phyloP scores from a whole-genome alignment of 2,329 filamentous ascomycete species.

The Hirsutella minnesotensis region DNA sequence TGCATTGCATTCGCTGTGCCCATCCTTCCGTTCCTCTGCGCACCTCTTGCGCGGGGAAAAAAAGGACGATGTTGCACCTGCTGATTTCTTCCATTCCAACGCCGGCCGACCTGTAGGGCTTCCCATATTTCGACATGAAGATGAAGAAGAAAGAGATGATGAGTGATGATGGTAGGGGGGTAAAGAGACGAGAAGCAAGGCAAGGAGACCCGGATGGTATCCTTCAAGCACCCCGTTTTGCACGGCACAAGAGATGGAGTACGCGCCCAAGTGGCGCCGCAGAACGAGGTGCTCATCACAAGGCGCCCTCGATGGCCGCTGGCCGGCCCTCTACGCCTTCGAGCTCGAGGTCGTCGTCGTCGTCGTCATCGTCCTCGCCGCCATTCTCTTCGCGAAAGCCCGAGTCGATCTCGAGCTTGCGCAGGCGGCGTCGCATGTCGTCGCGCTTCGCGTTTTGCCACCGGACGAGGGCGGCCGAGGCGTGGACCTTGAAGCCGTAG shows the following conservation, averaged over 20 bases:
- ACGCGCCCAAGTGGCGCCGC: too few species aligned
- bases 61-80: too few species aligned
- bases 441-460: constrained; percentile 82
- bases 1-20: too few species aligned
- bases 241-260: too few species aligned
- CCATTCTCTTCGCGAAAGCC: constrained; percentile 64
- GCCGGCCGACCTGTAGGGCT: not conserved
- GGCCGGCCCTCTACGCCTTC: constrained; percentile 22
- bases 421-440: constrained; percentile 68
- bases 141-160: not conserved
- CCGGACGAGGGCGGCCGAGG: constrained; percentile 71
- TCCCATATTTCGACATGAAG: not conserved
- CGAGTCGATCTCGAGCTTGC: constrained; percentile 60
- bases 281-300: too few species aligned
- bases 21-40: too few species aligned
- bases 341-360: constrained; percentile 38
- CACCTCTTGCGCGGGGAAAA: too few species aligned
- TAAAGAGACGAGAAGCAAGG: not conserved
- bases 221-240: too few species aligned
- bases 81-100: constrained; percentile 1
- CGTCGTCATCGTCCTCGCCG: constrained; percentile 49
- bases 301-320: constrained; percentile 14
- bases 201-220: too few species aligned
- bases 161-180: not conserved
- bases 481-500: constrained; percentile 94